Evolutionary conservation across 768 basidiomycete genomes (phyloP).

Genomic region (Kondoa malvinella): DNA sequence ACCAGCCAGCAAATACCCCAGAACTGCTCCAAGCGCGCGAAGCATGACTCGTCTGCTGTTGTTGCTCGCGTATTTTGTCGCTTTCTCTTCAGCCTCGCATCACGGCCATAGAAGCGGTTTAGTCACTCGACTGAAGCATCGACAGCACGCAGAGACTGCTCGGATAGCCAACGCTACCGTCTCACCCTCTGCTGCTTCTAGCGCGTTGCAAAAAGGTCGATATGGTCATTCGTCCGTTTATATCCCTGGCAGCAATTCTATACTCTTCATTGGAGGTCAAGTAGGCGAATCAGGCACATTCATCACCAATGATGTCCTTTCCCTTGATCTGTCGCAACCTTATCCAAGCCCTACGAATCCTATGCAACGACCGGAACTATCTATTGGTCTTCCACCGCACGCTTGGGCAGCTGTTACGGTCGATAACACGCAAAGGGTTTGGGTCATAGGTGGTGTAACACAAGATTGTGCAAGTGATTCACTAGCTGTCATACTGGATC

Average conservation of each 20-base stretch:
- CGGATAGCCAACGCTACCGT: neutral
- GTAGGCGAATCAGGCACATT: slow-evolving; percentile 10
- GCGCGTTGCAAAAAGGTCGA: slow-evolving; percentile 7
- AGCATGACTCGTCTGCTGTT: too few species aligned
- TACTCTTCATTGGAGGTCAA: slow-evolving; percentile 23
- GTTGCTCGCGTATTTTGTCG: too few species aligned
- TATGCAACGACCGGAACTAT: neutral
- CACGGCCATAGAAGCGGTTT: neutral
- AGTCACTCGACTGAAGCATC: neutral
- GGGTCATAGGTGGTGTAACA: slow-evolving; percentile 21
- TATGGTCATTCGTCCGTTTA: slow-evolving; percentile 23
- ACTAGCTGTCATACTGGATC: slow-evolving; percentile 2
- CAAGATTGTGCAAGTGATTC: slow-evolving; percentile 15
- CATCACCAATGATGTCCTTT: slow-evolving; percentile 19
- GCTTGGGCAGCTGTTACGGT: slow-evolving; percentile 16
- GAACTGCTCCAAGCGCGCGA: too few species aligned
- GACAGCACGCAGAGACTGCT: neutral
- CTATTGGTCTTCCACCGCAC: neutral
- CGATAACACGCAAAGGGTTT: slow-evolving; percentile 1
- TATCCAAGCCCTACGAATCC: slow-evolving; percentile 18
- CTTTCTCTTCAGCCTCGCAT: too few species aligned
- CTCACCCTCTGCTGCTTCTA: neutral
- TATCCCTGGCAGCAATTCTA: slow-evolving; percentile 6
- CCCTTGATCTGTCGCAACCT: slow-evolving; percentile 17
- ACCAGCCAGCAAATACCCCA: too few species aligned